Base-by-base conservation (phyloP, 2,329 filamentous ascomycete species). In the Aspergillus vadensis region DNA sequence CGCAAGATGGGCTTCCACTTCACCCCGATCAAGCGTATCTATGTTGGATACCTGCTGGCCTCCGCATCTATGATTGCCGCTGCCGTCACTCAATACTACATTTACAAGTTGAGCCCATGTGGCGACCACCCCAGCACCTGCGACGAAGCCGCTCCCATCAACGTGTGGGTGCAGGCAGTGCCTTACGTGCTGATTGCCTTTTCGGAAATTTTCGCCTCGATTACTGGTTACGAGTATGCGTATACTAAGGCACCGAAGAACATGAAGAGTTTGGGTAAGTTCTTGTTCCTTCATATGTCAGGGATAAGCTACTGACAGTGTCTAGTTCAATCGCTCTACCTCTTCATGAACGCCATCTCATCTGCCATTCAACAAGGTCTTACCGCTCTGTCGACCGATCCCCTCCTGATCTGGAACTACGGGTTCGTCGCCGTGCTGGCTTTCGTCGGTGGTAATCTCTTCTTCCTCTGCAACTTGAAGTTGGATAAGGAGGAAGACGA, bases 181-280 rank as follows among this genome's bases (percentile, higher is more conserved):
- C 74, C 79, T 1, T 82, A 83, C 67, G 75, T 84, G 7, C 75
- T 86, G 4, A 79, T 85, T 60, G 84, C 80, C 27, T 78, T 85
- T 63, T 83, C 82, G 4, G 84, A 86, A 67, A 85, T 85, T 64
- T 83, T 86, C 66, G 79, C 82, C 8, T 82, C 79, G 12, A 82
- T 86, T 66, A 86, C 84, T 0, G 86, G 86, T 1, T 85, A 89
- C 68, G 89, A 91, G 73, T 91, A 90, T 67, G 90, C 90, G 32
- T 92, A 87, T 78, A 88, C 87, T 69, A 91, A 91, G 76, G 88
- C 89, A 0, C 90, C 90, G 36, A 86, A 84, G 73, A 91, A 91
- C 79, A 92, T 92, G 90, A 88, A 88, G 69, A 89, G 86, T 8
- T 81, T 91, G 38, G 88, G 48, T 81, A 77, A 72, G 27, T 9